Conservation (phyloP, 208 protist genomes). For the Hexamita inflata region DNA sequence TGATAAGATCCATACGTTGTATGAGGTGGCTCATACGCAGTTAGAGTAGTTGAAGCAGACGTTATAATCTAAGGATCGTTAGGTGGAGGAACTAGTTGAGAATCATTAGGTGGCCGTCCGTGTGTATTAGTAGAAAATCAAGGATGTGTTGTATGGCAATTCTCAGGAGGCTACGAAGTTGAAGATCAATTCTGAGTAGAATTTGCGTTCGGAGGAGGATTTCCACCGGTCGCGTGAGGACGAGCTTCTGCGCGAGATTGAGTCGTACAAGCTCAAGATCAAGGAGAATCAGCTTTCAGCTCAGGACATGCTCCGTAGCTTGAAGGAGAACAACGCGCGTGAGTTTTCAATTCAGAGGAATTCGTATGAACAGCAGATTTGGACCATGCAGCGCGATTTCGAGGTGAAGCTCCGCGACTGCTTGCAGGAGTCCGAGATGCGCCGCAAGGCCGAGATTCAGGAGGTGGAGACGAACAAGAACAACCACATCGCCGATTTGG, state of each 20-base stretch:
- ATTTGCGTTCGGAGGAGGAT: constrained; percentile 63
- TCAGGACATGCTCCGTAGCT: constrained; percentile 52
- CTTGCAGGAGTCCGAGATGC: constrained; percentile 67
- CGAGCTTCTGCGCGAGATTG: constrained; percentile 64
- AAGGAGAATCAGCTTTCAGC: constrained; percentile 62
- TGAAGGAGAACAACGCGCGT: constrained; percentile 21
- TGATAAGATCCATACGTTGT: constrained; percentile 73
- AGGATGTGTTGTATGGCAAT: constrained; percentile 77
- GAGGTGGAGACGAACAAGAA: constrained; percentile 82
- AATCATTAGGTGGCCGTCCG: constrained; percentile 78
- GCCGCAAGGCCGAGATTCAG: constrained; percentile 62
- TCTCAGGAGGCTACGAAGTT: constrained; percentile 64
- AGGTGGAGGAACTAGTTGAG: constrained; percentile 75
- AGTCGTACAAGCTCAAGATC: constrained; percentile 63
- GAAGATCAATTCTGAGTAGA: constrained; percentile 64
- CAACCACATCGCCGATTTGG: constrained; percentile 78
- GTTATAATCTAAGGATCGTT: constrained; percentile 64
- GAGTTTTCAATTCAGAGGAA: not conserved
- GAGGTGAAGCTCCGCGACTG: constrained; percentile 62
- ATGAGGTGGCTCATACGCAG: constrained; percentile 70
- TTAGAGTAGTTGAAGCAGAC: constrained; percentile 59
- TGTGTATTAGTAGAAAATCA: constrained; percentile 86
- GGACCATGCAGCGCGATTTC: constrained; percentile 31
- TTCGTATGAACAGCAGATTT: constrained; percentile 21
- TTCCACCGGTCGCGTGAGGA: constrained; percentile 63